These are phyloP conservation scores for Polyplosphaeria fusca DNA, from an alignment of 495 filamentous ascomycete genomes.

Conservation along the genomic window DNA sequence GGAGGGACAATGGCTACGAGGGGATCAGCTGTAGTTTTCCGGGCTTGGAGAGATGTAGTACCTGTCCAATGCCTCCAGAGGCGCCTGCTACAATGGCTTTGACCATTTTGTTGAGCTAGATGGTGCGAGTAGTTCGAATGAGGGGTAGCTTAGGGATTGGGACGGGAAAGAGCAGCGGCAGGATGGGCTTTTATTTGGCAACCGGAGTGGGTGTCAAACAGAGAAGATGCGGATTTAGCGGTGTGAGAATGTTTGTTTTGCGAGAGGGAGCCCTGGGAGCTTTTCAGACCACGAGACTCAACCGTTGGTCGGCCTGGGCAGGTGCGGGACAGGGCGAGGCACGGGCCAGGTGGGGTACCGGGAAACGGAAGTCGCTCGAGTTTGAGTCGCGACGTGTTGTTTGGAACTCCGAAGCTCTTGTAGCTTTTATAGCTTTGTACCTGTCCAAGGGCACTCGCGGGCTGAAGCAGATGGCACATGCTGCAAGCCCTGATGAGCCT, in stretches of 20 bases:
- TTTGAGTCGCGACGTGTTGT: too few species aligned
- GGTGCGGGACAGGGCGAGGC: constrained; percentile 1
- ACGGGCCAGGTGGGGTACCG: constrained; percentile 26
- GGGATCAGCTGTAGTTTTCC: constrained; percentile 36
- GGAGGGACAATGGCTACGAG: constrained; percentile 83
- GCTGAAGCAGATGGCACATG: too few species aligned
- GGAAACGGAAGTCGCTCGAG: too few species aligned
- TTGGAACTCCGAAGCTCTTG: too few species aligned
- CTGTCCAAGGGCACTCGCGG: too few species aligned
- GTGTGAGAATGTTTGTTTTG: neutral
- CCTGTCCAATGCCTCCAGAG: constrained; percentile 98
- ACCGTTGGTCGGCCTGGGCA: constrained; percentile 12
- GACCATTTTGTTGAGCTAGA: constrained; percentile 27
- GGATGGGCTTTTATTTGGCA: too few species aligned
- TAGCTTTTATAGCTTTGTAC: too few species aligned
- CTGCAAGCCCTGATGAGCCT: too few species aligned
- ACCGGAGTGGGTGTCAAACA: too few species aligned
- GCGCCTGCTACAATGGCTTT: constrained; percentile 85
- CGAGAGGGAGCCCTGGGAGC: constrained; percentile 19
- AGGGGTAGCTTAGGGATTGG: neutral
- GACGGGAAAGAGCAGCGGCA: neutral
- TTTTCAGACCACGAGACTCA: constrained; percentile 25
- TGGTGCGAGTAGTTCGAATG: neutral
- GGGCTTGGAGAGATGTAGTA: constrained; percentile 38
- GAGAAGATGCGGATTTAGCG: neutral